These are phyloP conservation scores for Dictyophora rubrovolvata DNA, from an alignment of 768 basidiomycete species.

Conservation along the genomic window DNA sequence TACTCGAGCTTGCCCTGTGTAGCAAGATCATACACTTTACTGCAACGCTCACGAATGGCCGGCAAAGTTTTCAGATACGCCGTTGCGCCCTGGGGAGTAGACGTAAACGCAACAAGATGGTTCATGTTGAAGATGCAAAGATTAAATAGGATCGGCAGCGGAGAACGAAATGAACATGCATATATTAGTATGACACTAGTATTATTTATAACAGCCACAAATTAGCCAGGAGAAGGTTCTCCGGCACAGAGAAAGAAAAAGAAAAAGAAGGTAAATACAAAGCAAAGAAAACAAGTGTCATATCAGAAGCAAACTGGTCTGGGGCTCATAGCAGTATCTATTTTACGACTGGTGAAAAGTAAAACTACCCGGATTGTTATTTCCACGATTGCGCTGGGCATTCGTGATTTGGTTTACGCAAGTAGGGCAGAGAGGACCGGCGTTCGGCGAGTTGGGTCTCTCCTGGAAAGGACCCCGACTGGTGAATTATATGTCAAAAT, in stretches of 20 bases:
- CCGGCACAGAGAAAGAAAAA: background rate
- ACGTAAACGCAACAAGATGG: background rate
- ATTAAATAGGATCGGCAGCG: background rate
- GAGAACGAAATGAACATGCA: background rate
- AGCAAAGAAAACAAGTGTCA: background rate
- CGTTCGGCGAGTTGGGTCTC: background rate
- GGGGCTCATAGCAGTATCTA: background rate
- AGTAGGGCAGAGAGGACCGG: slow-evolving; percentile 2
- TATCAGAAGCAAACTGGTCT: background rate
- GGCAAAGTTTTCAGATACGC: slow-evolving; percentile 76
- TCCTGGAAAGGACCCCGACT: background rate
- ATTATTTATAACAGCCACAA: no score
- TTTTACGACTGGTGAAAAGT: background rate
- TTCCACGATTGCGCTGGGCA: slow-evolving; percentile 2
- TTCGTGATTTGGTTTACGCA: slow-evolving; percentile 1
- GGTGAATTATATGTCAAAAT: background rate
- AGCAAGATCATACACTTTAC: slow-evolving; percentile 68
- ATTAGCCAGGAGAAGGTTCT: background rate
- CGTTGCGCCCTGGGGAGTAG: slow-evolving; percentile 6
- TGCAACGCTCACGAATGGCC: slow-evolving; percentile 82
- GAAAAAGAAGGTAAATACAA: background rate
- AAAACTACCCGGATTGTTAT: slow-evolving; percentile 1
- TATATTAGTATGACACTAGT: background rate
- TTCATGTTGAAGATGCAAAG: no score
- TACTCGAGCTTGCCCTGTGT: slow-evolving; percentile 66